Percentiles rank a stretch among this genome's conserved stretches.
Conservation (phyloP, 2,329 filamentous ascomycete genomes). For the Hypoxylon sp. region DNA sequence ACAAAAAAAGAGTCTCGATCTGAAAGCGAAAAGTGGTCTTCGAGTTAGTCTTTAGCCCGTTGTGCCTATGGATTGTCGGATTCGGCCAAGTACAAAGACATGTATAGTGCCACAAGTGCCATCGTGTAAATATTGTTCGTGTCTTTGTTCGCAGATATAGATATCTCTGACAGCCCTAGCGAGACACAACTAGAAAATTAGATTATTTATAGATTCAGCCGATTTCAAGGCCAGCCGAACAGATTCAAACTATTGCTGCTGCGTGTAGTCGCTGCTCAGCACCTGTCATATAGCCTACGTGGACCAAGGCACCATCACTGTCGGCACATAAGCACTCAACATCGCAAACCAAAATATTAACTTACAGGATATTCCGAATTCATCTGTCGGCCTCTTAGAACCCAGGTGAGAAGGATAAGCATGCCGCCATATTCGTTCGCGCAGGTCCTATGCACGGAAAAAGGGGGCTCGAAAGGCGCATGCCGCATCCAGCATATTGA, state of each 20-base stretch:
- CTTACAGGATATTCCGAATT: not conserved
- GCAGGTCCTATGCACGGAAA: slow-evolving; percentile 22
- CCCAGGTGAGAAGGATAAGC: not conserved
- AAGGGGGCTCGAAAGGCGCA: not conserved
- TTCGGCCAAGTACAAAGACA: slow-evolving; percentile 36
- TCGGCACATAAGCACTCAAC: not conserved
- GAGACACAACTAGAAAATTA: too few species aligned
- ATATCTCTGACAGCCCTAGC: slow-evolving; percentile 22
- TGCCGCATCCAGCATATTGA: slow-evolving; percentile 26
- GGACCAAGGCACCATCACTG: not conserved
- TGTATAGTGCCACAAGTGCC: not conserved
- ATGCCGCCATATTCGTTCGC: slow-evolving; percentile 6
- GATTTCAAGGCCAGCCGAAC: too few species aligned
- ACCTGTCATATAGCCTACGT: not conserved
- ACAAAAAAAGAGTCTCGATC: slow-evolving; percentile 5
- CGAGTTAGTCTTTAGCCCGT: slow-evolving; percentile 6
- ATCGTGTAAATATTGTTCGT: not conserved
- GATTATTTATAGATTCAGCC: not conserved
- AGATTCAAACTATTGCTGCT: not conserved
- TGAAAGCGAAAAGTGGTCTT: slow-evolving; percentile 19
- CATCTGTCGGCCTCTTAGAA: not conserved
- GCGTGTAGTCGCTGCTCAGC: not conserved
- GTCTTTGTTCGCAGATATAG: slow-evolving; percentile 28
- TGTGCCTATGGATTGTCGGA: slow-evolving; percentile 19
- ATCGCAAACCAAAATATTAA: not conserved